Conservation (phyloP, 495 filamentous ascomycete species). For the Zalerion maritima region DNA sequence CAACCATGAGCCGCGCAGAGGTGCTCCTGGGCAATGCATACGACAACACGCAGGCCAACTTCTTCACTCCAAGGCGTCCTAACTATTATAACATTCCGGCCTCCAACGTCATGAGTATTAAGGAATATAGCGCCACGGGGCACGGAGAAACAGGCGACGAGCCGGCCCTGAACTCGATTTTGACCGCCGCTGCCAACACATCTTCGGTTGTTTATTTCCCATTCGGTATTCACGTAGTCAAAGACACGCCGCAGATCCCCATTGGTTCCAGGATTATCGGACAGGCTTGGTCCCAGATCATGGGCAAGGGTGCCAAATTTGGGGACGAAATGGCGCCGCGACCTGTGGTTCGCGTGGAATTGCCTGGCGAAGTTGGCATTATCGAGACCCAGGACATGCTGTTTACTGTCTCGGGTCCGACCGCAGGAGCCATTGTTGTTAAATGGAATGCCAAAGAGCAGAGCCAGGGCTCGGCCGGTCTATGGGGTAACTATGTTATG, state of each 20-base stretch:
- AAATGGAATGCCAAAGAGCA: constrained; percentile 12
- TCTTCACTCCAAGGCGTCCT: no score
- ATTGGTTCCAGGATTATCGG: constrained; percentile 37
- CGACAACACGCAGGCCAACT: no score
- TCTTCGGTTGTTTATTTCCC: constrained; percentile 32
- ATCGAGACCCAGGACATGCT: constrained; percentile 46
- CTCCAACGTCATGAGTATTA: constrained; percentile 28
- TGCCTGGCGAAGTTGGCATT: constrained; percentile 37
- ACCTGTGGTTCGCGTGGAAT: constrained; percentile 46
- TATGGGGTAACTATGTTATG: no score
- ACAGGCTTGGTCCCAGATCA: constrained; percentile 34
- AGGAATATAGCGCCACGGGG: constrained; percentile 21
- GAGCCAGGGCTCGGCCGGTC: constrained; percentile 7
- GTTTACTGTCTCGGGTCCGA: constrained; percentile 29
- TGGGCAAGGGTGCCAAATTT: constrained; percentile 35
- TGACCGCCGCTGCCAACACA: constrained; percentile 17
- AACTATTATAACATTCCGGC: constrained; percentile 21
- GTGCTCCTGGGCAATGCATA: no score
- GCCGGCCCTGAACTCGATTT: constrained; percentile 22
- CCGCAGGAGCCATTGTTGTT: constrained; percentile 32
- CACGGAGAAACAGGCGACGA: constrained; percentile 25
- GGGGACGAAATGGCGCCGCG: constrained; percentile 31
- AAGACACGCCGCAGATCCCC: constrained; percentile 35
- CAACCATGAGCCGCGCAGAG: no score
- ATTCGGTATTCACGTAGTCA: constrained; percentile 34